A percentile compares a stretch with the other conserved stretches of the same genome.
phyloP scores from a whole-genome alignment of 2,329 filamentous ascomycete genomes.

The Penicillium sp. region DNA sequence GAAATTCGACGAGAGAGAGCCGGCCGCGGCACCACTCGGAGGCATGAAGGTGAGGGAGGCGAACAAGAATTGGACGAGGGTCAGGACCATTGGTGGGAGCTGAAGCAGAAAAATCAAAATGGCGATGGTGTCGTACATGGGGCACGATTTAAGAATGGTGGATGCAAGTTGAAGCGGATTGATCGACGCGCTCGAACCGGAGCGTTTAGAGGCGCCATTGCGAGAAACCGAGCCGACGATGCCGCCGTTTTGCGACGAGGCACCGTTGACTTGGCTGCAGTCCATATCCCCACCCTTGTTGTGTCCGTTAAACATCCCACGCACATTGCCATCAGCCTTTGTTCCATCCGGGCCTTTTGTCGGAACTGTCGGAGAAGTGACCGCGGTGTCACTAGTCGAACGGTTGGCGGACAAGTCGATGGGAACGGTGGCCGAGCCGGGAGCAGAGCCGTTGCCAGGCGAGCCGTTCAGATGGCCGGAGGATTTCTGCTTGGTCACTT shows the following conservation, averaged over 20 bases:
- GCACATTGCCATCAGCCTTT: conserved; percentile 41
- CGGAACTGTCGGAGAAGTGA: conserved; percentile 31
- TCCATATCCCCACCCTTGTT: conserved; percentile 42
- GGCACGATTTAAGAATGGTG: conserved; percentile 87
- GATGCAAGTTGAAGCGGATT: conserved; percentile 77
- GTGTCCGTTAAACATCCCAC: conserved; percentile 40
- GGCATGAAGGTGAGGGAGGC: conserved; percentile 91
- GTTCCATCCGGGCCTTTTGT: conserved; percentile 33
- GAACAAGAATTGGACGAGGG: conserved; percentile 88
- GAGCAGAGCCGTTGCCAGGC: conserved; percentile 48
- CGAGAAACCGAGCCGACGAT: conserved; percentile 35
- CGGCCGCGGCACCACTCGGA: conserved; percentile 75
- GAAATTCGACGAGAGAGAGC: conserved; percentile 76
- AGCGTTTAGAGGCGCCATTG: conserved; percentile 41
- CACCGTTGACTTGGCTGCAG: conserved; percentile 38
- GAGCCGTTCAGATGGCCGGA: conserved; percentile 59
- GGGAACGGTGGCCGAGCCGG: conserved; percentile 42
- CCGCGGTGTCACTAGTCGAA: conserved; percentile 41
- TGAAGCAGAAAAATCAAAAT: conserved; percentile 96
- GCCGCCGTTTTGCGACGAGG: conserved; percentile 35
- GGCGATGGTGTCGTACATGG: conserved; percentile 91
- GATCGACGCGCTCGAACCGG: conserved; percentile 54
- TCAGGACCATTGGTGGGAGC: conserved; percentile 84
- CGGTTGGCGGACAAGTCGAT: conserved; percentile 46
- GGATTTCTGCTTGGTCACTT: conserved; percentile 63